Conservation (phyloP, 768 basidiomycete species). For the Mycena filopes region DNA sequence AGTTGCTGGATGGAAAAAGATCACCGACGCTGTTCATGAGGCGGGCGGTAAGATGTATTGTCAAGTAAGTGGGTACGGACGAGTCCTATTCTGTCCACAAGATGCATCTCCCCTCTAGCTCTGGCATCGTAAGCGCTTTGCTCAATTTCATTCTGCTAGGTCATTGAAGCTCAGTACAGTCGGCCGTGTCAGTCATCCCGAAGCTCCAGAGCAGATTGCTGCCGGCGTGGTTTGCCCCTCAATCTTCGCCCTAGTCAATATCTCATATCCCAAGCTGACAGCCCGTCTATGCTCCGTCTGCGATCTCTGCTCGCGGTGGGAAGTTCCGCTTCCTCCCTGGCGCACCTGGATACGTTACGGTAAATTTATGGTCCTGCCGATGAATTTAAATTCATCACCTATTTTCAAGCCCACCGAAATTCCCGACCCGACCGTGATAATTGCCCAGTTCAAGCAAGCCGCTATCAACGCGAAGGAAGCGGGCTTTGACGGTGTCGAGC, state of each 20-base stretch:
- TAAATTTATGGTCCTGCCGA: background rate
- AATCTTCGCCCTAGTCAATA: background rate
- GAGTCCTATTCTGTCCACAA: background rate
- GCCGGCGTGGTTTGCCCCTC: constrained; percentile 48
- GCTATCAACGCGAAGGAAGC: constrained; percentile 45
- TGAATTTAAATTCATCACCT: background rate
- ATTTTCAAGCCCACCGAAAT: constrained; percentile 37
- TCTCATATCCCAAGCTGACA: background rate
- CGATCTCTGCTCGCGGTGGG: constrained; percentile 36
- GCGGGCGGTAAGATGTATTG: constrained; percentile 56
- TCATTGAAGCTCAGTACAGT: constrained; percentile 5
- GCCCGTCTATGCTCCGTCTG: constrained; percentile 57
- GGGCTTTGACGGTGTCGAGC: constrained; percentile 26
- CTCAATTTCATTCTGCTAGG: background rate
- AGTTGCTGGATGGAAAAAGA: constrained; percentile 56
- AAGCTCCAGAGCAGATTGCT: constrained; percentile 46
- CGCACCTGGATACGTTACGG: constrained; percentile 40
- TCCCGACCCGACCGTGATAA: constrained; percentile 43
- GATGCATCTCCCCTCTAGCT: constrained; percentile 42
- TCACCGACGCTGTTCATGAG: constrained; percentile 58
- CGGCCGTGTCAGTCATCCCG: constrained; percentile 20
- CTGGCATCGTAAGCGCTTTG: constrained; percentile 36
- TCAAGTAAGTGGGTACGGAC: constrained; percentile 45
- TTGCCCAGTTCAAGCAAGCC: constrained; percentile 44
- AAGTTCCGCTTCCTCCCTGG: constrained; percentile 42